Evolutionary conservation across 331 rosid genomes (phyloP), one percentile per base, ranked within the genome.

Genomic region (Quercus phellos): DNA sequence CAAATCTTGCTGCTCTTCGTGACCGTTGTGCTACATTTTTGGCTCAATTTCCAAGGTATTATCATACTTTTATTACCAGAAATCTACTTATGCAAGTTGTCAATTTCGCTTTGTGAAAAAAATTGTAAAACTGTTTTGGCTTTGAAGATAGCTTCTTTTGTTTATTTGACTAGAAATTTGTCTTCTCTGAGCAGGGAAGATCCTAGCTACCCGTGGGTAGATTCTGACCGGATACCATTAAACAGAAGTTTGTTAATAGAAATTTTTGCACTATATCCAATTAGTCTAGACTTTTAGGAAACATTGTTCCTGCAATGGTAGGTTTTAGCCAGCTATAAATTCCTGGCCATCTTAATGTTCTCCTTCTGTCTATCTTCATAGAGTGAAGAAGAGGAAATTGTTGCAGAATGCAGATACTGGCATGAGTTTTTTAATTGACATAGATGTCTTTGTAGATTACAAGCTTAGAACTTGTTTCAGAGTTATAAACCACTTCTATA

Each of bases 1-100:
- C 88, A 14, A 84, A 79, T 90, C 90, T 92, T 34, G 72, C 72
- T 72, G 38, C 86, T 26, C 86, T 92, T 75, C 89, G 73, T 38
- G 91, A 92, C 75, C 81, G 63, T 12, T 92, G 97, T 81, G 86
- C 96, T 51, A 73, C 89, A 64, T 94, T 89, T 84, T 89, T 88
- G 6, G 84, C 87, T 75, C 90, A 87, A 70, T 85, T 88, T 83
- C 82, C 92, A 68, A 90, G 98, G 97, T 92, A 66, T 13, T 11
- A 54, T 46, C 18, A 9, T 79, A 16, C 26, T 58, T 38, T 77
- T 17, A 38, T 22, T 1, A 22, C 19, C 19, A n/a, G 4, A 55
- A 27, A n/a, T 68, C 66, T 46, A 50, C 58, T 76, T 72, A 34
- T 54, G 55, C 72, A 60, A 4, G 16, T 68, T 76, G 59, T 68